A percentile compares a stretch with the other conserved stretches of the same genome.
Conservation (phyloP, 2,329 filamentous ascomycete genomes). For the Epichloe sp. region DNA sequence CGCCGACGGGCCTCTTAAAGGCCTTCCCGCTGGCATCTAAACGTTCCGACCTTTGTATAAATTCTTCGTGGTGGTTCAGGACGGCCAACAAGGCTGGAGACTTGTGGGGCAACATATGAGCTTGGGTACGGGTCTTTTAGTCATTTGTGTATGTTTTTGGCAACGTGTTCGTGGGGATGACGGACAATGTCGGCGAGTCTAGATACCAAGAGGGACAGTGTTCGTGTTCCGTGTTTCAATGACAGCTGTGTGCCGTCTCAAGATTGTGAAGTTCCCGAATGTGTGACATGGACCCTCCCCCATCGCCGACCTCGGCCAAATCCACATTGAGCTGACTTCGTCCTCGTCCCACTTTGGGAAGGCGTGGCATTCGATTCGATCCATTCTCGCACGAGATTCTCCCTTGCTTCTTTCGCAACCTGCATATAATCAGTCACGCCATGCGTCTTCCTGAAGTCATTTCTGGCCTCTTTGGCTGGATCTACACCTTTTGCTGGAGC, state of each 20-base stretch:
- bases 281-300: background rate
- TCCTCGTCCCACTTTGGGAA: background rate
- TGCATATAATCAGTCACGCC: background rate
- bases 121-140: background rate
- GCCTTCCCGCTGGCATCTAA: background rate
- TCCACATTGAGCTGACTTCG: background rate
- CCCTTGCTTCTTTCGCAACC: too few relatives aligned
- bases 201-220: background rate
- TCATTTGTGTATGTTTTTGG: background rate
- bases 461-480: conserved; percentile 56
- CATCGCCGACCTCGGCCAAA: background rate
- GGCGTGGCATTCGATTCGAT: background rate
- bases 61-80: background rate
- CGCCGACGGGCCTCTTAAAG: too few relatives aligned
- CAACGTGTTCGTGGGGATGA: background rate
- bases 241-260: background rate
- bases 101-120: background rate
- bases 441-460: conserved; percentile 31
- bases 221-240: background rate
- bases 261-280: background rate
- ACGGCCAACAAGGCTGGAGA: background rate
- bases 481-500: conserved; percentile 66
- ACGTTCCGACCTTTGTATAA: background rate
- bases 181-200: background rate
- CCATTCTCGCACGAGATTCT: too few relatives aligned